Evolutionary conservation across 2,329 filamentous ascomycete species (phyloP), one percentile per base, ranked within the genome.

Genomic region (Botrytis elliptica): DNA sequence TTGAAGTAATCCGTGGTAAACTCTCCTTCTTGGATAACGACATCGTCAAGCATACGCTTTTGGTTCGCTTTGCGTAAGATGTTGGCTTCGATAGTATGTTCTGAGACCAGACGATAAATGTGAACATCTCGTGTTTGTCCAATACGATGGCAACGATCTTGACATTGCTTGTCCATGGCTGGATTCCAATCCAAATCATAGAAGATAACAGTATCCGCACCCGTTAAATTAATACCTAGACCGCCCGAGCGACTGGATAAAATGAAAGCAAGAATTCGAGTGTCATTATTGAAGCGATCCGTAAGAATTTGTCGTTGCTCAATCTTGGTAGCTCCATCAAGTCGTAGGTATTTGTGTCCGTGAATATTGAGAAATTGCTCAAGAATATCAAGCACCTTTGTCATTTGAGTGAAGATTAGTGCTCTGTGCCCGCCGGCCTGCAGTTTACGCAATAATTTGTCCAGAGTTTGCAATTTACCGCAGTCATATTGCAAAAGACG

Each of bases 161-260:
- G 97, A 80, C 96, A 99, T 83, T 99, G 96, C 83, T 97, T 97
- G 85, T 99, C 96, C 96, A 99, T 99, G 70, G 97, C 96, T 0
- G 96, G 96, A 79, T 99, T 99, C 97, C 97, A 99, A 82, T 99
- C 96, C 74, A 98, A 91, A 80, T 99, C 96, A 83, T 98, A 99
- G 83, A 99, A 99, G 77, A 99, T 98, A 79, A 99, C 96, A 0
- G 95, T 97, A 82, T 98, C 96, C 8, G 96, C 96, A 67, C 96
- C 96, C 0, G 95, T 98, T 62, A 99, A 86, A 79, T 99, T 99
- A 85, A 99, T 97, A 73, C 96, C 96, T 0, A 99, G 86, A 72
- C 96, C 96, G 77, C 96, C 96, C 0, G 96, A 98, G 73, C 96
- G 90, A 68, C 94, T 97, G 0, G 95, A 98, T 8, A 99, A 85